Conservation (phyloP, 305 asterid species). For the Fraxinus ornus region DNA sequence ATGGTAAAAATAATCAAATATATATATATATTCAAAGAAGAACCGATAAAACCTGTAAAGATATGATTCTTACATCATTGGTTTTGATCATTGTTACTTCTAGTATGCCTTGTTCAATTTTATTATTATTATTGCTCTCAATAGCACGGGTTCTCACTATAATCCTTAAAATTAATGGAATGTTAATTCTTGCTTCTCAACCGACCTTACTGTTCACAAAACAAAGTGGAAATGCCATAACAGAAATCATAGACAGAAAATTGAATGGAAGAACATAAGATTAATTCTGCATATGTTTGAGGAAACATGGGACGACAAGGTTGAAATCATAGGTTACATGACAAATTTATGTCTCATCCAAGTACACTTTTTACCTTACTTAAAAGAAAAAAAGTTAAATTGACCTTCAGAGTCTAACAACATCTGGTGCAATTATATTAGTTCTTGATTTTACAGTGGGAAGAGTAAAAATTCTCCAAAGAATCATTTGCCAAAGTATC, state of each 20-base stretch:
- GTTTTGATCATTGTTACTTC: not conserved
- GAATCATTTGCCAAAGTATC: slow-evolving; percentile 29
- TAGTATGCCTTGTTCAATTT: not conserved
- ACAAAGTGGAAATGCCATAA: not conserved
- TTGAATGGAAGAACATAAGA: slow-evolving; percentile 5
- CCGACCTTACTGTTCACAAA: not conserved
- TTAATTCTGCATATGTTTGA: slow-evolving; percentile 24
- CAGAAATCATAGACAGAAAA: slow-evolving; percentile 14
- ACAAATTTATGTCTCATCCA: slow-evolving; percentile 26
- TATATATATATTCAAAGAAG: too few relatives aligned
- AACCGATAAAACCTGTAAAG: too few relatives aligned
- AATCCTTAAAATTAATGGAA: not conserved
- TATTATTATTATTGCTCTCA: not conserved
- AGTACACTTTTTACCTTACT: slow-evolving; percentile 41
- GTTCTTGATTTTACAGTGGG: slow-evolving; percentile 34
- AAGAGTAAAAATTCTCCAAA: slow-evolving; percentile 31
- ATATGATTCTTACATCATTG: not conserved
- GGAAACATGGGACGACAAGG: not conserved
- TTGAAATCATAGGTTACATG: slow-evolving; percentile 28
- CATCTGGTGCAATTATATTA: slow-evolving; percentile 29
- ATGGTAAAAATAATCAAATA: not conserved
- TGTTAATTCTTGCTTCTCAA: not conserved
- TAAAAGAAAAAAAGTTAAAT: slow-evolving; percentile 35
- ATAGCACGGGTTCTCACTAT: not conserved
- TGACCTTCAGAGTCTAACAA: slow-evolving; percentile 25